phyloP scores from a whole-genome alignment of 176 grass and related monocot species.

The Oryza punctata region DNA sequence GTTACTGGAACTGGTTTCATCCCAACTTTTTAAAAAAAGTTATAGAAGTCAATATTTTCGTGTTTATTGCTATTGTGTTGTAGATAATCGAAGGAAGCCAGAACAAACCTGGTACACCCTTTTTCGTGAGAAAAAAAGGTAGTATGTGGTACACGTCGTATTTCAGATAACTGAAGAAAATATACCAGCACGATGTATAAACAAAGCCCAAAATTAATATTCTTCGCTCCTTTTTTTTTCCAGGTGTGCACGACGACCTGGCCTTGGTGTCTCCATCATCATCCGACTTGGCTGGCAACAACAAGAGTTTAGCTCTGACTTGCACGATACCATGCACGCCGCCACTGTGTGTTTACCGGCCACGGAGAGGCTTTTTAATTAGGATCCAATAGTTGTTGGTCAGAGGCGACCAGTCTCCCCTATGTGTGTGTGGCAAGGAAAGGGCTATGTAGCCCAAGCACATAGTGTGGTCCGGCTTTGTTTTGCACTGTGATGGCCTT shows the following conservation, averaged over 20 bases:
- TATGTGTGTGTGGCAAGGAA: not conserved
- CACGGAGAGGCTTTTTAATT: slow-evolving; percentile 35
- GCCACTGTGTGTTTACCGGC: slow-evolving; percentile 14
- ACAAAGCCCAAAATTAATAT: not conserved
- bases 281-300: not conserved
- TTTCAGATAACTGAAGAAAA: not conserved
- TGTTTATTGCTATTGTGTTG: too few relatives aligned
- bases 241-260: not conserved
- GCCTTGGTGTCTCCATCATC: slow-evolving; percentile 13
- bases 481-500: not conserved
- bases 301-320: not conserved
- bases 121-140: not conserved
- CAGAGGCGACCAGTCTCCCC: not conserved
- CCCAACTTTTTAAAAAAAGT: too few relatives aligned
- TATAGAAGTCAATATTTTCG: too few relatives aligned
- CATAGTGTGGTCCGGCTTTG: not conserved
- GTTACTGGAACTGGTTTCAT: not conserved
- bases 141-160: not conserved
- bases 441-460: not conserved
- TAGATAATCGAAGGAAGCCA: not conserved
- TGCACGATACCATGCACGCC: not conserved
- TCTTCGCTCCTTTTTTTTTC: not conserved
- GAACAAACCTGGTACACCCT: not conserved
- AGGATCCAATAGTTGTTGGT: slow-evolving; percentile 41
- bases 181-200: not conserved